Conservation (phyloP, 768 basidiomycete genomes). For the Dendrothele bispora region DNA sequence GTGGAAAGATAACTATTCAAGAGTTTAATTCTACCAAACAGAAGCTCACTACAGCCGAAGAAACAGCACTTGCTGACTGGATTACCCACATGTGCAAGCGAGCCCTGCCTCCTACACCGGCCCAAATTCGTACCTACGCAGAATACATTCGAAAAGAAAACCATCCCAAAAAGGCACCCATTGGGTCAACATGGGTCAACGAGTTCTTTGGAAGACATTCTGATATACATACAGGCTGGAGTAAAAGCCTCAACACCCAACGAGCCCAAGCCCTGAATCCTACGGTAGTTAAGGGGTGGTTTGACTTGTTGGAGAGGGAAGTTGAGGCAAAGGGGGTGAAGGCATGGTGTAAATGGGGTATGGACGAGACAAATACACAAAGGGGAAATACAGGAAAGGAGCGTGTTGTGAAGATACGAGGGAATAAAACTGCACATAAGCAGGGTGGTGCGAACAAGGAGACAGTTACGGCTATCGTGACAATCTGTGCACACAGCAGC, state of each 20-base stretch:
- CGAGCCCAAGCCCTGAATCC: slow-evolving; percentile 28
- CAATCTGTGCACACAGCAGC: slow-evolving; percentile 41
- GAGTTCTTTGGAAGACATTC: slow-evolving; percentile 26
- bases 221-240: slow-evolving; percentile 32
- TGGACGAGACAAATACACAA: slow-evolving; percentile 37
- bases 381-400: slow-evolving; percentile 23
- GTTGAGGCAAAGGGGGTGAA: slow-evolving; percentile 19
- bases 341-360: slow-evolving; percentile 29
- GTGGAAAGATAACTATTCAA: neutral
- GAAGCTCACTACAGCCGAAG: slow-evolving; percentile 25
- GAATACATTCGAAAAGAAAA: slow-evolving; percentile 22
- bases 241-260: slow-evolving; percentile 27
- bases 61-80: slow-evolving; percentile 28
- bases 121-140: slow-evolving; percentile 20
- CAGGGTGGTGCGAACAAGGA: slow-evolving; percentile 28
- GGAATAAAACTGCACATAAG: slow-evolving; percentile 30
- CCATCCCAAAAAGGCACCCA: slow-evolving; percentile 12
- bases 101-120: slow-evolving; percentile 21
- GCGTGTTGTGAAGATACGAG: slow-evolving; percentile 25
- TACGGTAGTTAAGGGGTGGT: slow-evolving; percentile 29
- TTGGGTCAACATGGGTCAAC: slow-evolving; percentile 27
- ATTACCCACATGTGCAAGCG: slow-evolving; percentile 25
- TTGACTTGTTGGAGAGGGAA: slow-evolving; percentile 26
- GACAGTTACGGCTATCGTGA: slow-evolving; percentile 36
- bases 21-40: slow-evolving; percentile 7